Evolutionary conservation across 1,284 basidiomycete genomes (phyloP).

Genomic region (Austroboletus niveus): DNA sequence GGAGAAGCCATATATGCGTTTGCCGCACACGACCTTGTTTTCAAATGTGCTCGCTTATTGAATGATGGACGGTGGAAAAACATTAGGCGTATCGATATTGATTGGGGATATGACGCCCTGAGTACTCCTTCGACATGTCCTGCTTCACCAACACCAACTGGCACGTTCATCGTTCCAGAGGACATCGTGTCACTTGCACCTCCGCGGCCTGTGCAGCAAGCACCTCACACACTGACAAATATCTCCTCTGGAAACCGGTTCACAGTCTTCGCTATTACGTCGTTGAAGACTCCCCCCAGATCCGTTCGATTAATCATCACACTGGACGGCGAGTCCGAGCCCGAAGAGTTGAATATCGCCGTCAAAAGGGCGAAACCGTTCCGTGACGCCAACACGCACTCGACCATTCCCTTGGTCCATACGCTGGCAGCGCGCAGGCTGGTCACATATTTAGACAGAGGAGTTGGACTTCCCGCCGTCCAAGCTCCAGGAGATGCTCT

Average conservation of each 20-base stretch:
- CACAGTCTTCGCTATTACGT: conserved; percentile 45
- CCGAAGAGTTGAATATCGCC: conserved; percentile 37
- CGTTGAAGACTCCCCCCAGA: conserved; percentile 36
- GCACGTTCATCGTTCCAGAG: conserved; percentile 3
- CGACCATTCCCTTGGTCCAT: conserved; percentile 44
- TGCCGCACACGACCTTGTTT: conserved; percentile 42
- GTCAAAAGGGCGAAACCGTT: conserved; percentile 40
- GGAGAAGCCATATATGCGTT: conserved; percentile 48
- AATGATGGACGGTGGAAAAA: conserved; percentile 46
- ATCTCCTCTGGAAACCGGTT: conserved; percentile 46
- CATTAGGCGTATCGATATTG: conserved; percentile 43
- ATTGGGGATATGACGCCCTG: conserved; percentile 40
- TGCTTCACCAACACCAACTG: not conserved
- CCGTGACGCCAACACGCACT: conserved; percentile 18
- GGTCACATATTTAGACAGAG: conserved; percentile 45
- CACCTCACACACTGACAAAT: conserved; percentile 39
- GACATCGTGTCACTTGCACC: conserved; percentile 25
- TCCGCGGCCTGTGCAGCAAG: conserved; percentile 42
- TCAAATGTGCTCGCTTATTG: conserved; percentile 48
- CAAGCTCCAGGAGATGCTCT: conserved; percentile 19
- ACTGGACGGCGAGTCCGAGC: conserved; percentile 30
- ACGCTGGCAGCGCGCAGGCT: conserved; percentile 52
- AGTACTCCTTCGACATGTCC: not conserved
- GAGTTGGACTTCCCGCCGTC: conserved; percentile 30
- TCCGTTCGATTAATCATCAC: conserved; percentile 40